Evolutionary conservation across 2,329 filamentous ascomycete genomes (phyloP).

Genomic region (Leptographium galeiforme): DNA sequence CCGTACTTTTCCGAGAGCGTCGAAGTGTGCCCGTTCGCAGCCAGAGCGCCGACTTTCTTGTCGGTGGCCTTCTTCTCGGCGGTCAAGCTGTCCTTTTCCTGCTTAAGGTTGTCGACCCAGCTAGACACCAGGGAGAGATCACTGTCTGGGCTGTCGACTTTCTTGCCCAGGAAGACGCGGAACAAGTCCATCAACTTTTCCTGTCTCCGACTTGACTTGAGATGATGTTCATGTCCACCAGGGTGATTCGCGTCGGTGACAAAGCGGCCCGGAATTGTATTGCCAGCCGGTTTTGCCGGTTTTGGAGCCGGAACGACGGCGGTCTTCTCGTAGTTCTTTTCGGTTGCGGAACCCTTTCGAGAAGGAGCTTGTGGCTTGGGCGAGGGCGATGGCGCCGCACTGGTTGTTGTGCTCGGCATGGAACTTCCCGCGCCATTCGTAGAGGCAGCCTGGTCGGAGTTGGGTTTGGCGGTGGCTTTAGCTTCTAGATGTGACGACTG

Average conservation of each 20-base stretch:
- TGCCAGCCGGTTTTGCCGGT: slow-evolving; percentile 20
- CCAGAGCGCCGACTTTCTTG: slow-evolving; percentile 3
- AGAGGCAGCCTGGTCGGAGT: background rate
- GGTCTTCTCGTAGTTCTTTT: slow-evolving; percentile 21
- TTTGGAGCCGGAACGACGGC: slow-evolving; percentile 21
- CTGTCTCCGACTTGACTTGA: slow-evolving; percentile 81
- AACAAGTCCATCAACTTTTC: slow-evolving; percentile 92
- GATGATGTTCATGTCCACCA: slow-evolving; percentile 72
- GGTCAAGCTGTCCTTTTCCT: slow-evolving; percentile 66
- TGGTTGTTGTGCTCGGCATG: slow-evolving; percentile 3
- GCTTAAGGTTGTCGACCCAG: slow-evolving; percentile 89
- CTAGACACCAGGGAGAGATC: slow-evolving; percentile 86
- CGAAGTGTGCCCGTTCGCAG: slow-evolving; percentile 19
- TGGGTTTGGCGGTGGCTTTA: background rate
- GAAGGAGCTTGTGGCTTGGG: slow-evolving; percentile 25
- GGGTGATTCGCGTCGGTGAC: slow-evolving; percentile 35
- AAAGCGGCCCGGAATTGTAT: slow-evolving; percentile 31
- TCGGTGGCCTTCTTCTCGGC: slow-evolving; percentile 42
- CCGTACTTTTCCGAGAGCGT: slow-evolving; percentile 93
- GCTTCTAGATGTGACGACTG: background rate
- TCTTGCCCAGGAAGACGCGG: slow-evolving; percentile 72
- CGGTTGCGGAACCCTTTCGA: slow-evolving; percentile 30
- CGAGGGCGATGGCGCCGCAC: slow-evolving; percentile 19
- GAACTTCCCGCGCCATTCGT: slow-evolving; percentile 3
- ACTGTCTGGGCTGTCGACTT: slow-evolving; percentile 63